These are phyloP conservation scores for Phylloporus sp. DNA, from an alignment of 768 basidiomycete genomes.

Conservation along the genomic window DNA sequence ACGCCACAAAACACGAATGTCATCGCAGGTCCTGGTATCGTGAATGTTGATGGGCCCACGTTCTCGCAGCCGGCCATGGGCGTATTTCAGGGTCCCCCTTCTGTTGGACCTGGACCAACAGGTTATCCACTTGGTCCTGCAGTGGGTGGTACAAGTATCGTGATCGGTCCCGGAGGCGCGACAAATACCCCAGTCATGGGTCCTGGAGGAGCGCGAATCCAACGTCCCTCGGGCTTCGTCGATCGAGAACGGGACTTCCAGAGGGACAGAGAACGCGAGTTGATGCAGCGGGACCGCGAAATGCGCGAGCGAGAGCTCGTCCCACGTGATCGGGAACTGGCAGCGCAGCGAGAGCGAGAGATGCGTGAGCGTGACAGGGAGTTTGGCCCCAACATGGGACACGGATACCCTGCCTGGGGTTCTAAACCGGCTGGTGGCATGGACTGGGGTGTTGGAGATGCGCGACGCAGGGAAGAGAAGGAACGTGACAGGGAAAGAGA, in stretches of 20 bases:
- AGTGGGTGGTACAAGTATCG: constrained; percentile 17
- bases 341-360: constrained; percentile 21
- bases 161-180: constrained; percentile 24
- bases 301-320: constrained; percentile 19
- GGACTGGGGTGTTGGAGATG: constrained; percentile 32
- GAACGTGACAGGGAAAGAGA: constrained; percentile 31
- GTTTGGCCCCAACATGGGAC: constrained; percentile 22
- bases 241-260: constrained; percentile 27
- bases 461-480: constrained; percentile 35
- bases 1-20: constrained; percentile 12
- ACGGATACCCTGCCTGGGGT: constrained; percentile 25
- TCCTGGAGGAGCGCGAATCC: constrained; percentile 19
- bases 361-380: constrained; percentile 24
- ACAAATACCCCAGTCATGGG: constrained; percentile 15
- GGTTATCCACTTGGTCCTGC: constrained; percentile 23
- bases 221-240: constrained; percentile 28
- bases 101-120: constrained; percentile 15
- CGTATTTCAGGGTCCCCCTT: constrained; percentile 22
- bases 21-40: constrained; percentile 8
- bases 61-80: constrained; percentile 28
- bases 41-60: constrained; percentile 11
- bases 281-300: constrained; percentile 28
- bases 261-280: constrained; percentile 25
- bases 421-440: constrained; percentile 31
- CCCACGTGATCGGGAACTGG: constrained; percentile 22